Conservation (phyloP, 75 land plant genomes). For the Pinus taeda region DNA sequence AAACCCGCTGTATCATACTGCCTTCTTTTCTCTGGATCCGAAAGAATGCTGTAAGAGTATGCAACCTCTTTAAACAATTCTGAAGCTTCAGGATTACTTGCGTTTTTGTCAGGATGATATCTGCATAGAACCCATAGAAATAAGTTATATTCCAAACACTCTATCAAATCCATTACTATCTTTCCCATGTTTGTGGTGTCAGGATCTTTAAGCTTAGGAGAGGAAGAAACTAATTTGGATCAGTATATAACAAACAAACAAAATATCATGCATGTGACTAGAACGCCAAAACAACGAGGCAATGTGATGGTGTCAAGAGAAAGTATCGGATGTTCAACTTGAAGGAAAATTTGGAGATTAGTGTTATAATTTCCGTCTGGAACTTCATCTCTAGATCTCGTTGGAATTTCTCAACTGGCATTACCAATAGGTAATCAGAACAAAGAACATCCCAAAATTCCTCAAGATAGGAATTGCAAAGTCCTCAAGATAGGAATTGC, state of each 20-base stretch:
- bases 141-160: not conserved
- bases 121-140: constrained; percentile 21
- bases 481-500: not conserved
- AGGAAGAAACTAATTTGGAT: not conserved
- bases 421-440: not conserved
- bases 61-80: constrained; percentile 90
- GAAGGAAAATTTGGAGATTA: too few species aligned
- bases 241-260: not conserved
- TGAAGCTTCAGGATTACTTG: constrained; percentile 79
- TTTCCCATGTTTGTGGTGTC: not conserved
- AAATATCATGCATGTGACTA: not conserved
- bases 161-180: not conserved
- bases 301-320: not conserved
- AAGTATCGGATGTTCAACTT: not conserved
- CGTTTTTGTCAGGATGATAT: constrained; percentile 93
- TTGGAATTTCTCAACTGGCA: not conserved
- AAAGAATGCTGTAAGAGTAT: constrained; percentile 78
- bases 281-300: not conserved
- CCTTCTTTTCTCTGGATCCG: constrained; percentile 87
- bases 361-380: not conserved
- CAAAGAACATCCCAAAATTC: not conserved
- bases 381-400: not conserved
- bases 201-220: not conserved
- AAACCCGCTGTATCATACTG: constrained; percentile 80
- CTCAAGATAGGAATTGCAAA: not conserved